Conservation (phyloP, 2,329 filamentous ascomycete species). For the Cytospora leucostoma region DNA sequence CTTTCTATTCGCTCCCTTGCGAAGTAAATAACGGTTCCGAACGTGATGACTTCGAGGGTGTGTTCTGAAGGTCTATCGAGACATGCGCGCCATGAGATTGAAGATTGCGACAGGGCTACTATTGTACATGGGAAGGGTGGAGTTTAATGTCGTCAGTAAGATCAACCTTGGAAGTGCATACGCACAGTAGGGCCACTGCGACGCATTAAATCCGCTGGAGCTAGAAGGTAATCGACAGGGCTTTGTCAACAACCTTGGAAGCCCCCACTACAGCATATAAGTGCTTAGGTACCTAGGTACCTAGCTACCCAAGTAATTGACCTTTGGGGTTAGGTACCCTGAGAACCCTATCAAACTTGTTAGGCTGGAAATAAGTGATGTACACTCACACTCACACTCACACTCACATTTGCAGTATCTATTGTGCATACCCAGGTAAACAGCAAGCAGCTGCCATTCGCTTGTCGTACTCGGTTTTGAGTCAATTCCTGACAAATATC, state of each 20-base stretch:
- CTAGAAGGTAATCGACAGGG: neutral
- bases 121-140: neutral
- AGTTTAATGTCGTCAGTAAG: neutral
- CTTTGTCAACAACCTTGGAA: no score
- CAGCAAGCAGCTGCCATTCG: neutral
- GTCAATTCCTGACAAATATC: neutral
- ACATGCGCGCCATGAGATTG: neutral
- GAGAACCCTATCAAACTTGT: no score
- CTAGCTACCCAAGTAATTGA: no score
- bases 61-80: neutral
- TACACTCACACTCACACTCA: no score
- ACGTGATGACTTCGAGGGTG: neutral
- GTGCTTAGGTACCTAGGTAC: no score
- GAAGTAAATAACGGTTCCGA: neutral
- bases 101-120: slow-evolving; percentile 1
- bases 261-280: no score
- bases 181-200: neutral
- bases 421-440: neutral
- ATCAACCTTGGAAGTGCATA: no score
- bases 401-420: neutral
- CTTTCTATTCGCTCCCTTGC: neutral
- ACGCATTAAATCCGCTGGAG: neutral
- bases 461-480: neutral
- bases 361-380: no score
- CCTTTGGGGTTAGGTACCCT: no score